These are phyloP conservation scores for Iberis pinnata DNA, from an alignment of 345 rosid genomes.

Conservation along the genomic window DNA sequence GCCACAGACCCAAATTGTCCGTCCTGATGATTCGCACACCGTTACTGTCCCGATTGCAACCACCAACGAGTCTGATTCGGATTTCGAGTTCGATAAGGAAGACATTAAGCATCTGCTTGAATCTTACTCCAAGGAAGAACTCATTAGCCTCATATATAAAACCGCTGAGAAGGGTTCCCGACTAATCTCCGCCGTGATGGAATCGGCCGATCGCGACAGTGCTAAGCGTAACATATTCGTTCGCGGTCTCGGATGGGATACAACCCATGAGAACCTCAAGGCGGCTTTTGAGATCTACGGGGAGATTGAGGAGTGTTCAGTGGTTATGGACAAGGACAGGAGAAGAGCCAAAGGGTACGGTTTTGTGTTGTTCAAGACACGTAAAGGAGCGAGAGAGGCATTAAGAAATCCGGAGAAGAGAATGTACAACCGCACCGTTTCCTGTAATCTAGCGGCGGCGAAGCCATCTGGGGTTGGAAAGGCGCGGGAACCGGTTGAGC, in stretches of 20 bases:
- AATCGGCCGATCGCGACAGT: constrained; percentile 27
- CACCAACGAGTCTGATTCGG: constrained; percentile 24
- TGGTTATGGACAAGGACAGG: constrained; percentile 31
- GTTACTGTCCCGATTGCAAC: constrained; percentile 1
- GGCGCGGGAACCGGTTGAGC: constrained; percentile 19
- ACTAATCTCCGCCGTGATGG: constrained; percentile 23
- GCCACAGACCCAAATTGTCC: constrained; percentile 1
- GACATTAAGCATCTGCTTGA: constrained; percentile 33
- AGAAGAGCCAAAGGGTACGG: constrained; percentile 38
- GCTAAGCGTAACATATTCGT: constrained; percentile 36
- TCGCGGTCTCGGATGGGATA: constrained; percentile 38
- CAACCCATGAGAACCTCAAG: constrained; percentile 30
- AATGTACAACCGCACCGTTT: constrained; percentile 26
- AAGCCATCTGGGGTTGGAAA: constrained; percentile 21
- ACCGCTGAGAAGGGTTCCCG: constrained; percentile 25
- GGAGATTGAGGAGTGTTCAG: constrained; percentile 33
- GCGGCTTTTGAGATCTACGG: constrained; percentile 31
- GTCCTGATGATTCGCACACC: constrained; percentile 9
- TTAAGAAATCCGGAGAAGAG: constrained; percentile 37
- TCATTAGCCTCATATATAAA: constrained; percentile 33
- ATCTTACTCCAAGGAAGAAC: constrained; percentile 45
- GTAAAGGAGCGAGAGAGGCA: constrained; percentile 31
- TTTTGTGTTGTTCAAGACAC: constrained; percentile 32
- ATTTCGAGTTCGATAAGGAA: constrained; percentile 29
- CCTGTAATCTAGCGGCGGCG: constrained; percentile 28